Evolutionary conservation across 331 rosid species (phyloP).

Genomic region (Malus hybrid): DNA sequence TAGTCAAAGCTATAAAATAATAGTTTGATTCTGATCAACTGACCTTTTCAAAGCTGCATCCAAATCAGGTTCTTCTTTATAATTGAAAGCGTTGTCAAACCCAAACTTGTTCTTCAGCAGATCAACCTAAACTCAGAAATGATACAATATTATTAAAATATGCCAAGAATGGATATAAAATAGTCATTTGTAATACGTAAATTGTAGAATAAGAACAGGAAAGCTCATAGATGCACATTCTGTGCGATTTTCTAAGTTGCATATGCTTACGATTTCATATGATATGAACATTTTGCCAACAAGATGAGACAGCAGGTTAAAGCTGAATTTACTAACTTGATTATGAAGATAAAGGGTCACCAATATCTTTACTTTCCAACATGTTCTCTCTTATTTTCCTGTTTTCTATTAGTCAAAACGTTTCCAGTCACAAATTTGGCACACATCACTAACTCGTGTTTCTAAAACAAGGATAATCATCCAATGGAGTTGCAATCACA

Average conservation of each 20-base stretch:
- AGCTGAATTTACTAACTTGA: background rate
- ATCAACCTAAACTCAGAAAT: conserved; percentile 15
- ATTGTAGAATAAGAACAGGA: background rate
- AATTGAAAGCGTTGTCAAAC: conserved; percentile 12
- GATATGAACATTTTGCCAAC: background rate
- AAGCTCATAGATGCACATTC: background rate
- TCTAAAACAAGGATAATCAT: background rate
- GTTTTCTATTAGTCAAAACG: background rate
- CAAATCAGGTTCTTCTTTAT: conserved; percentile 20
- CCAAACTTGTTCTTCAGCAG: conserved; percentile 19
- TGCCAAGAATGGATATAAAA: background rate
- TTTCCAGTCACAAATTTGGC: background rate
- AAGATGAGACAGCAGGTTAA: background rate
- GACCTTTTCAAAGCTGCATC: conserved; percentile 18
- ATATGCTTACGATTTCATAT: background rate
- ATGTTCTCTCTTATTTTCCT: background rate
- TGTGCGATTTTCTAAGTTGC: too few relatives aligned
- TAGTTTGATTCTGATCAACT: background rate
- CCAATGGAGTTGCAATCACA: background rate
- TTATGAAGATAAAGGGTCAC: background rate
- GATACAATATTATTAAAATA: background rate
- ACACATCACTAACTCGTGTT: background rate
- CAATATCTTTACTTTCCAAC: background rate
- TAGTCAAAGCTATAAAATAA: too few relatives aligned
- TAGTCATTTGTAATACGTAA: background rate